phyloP scores from a whole-genome alignment of 257 asterid species.

The Solanum rostratum region DNA sequence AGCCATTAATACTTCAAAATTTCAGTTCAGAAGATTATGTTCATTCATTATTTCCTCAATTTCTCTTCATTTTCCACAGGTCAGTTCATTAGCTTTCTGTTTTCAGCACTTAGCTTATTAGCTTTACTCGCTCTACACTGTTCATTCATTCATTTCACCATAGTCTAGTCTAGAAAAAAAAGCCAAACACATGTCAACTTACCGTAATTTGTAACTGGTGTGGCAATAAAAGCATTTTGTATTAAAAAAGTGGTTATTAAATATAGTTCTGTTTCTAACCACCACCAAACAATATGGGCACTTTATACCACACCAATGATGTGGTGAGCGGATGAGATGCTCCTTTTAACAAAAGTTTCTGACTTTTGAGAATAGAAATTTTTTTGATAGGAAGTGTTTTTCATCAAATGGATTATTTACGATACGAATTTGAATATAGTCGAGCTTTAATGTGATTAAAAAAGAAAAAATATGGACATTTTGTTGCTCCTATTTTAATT shows the following conservation, averaged over 20 bases:
- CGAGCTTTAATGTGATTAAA: no score
- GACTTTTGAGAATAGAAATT: no score
- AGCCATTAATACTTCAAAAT: slow-evolving; percentile 4
- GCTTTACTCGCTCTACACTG: background rate
- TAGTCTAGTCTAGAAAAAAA: background rate
- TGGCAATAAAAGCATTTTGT: background rate
- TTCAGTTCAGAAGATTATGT: background rate
- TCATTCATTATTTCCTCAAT: background rate
- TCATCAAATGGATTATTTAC: no score
- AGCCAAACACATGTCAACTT: background rate
- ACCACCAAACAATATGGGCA: no score
- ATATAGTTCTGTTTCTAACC: no score
- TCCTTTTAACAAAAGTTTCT: no score
- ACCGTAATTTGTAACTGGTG: background rate
- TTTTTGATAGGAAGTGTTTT: no score
- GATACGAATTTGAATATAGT: no score
- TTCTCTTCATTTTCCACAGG: background rate
- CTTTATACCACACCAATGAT: no score
- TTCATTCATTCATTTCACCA: background rate
- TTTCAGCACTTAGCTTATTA: background rate
- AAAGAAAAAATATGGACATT: no score
- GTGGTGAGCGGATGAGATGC: no score
- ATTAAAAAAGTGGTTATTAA: background rate
- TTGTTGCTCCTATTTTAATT: background rate
- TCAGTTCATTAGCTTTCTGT: background rate